These are phyloP conservation scores for Grigorovia jiainica DNA, from an alignment of 805 yeast species.

Conservation along the genomic window DNA sequence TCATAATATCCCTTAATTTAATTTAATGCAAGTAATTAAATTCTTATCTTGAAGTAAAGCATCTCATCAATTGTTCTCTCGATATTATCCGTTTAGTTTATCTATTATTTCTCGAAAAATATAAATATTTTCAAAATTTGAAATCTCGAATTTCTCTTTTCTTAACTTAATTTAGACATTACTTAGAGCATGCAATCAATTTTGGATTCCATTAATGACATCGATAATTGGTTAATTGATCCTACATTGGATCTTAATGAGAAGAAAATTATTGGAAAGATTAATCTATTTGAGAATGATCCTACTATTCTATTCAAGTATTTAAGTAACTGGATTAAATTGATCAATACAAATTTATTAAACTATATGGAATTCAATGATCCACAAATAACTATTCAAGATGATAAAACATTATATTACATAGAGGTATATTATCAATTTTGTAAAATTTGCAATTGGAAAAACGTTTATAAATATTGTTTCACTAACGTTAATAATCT, in stretches of 20 bases:
- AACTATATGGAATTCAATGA: neutral
- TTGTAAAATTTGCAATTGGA: slow-evolving; percentile 57
- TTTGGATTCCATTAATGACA: neutral
- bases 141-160: neutral
- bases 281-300: neutral
- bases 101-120: too few species aligned
- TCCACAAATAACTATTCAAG: neutral
- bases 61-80: too few species aligned
- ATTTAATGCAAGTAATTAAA: too few species aligned
- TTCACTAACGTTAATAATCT: slow-evolving; percentile 49
- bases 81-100: too few species aligned
- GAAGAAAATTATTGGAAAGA: neutral
- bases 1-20: too few species aligned
- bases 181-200: neutral
- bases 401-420: neutral
- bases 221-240: neutral
- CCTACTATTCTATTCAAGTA: neutral
- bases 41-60: too few species aligned
- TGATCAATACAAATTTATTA: neutral
- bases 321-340: neutral
- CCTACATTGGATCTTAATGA: neutral
- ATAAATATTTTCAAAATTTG: too few species aligned
- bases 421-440: slow-evolving; percentile 40
- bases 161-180: neutral
- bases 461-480: slow-evolving; percentile 48